phyloP scores from a whole-genome alignment of 805 yeast genomes.

The Candida chauliodis region DNA sequence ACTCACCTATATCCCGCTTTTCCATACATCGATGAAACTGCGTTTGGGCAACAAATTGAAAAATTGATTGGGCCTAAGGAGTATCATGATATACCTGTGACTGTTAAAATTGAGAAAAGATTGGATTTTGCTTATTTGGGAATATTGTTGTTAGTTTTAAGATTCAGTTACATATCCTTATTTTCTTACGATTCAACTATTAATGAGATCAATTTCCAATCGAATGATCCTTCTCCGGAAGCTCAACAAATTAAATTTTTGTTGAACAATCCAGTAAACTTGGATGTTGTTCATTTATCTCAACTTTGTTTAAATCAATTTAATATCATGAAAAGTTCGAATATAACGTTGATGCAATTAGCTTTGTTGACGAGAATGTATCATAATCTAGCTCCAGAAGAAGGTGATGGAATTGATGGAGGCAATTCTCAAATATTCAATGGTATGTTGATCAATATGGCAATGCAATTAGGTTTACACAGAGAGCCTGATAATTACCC shows the following conservation, averaged over 20 bases:
- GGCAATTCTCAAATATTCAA: slow-evolving; percentile 55
- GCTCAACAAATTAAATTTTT: slow-evolving; percentile 23
- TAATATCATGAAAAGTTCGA: slow-evolving; percentile 34
- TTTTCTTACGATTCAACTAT: slow-evolving; percentile 25
- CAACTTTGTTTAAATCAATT: slow-evolving; percentile 35
- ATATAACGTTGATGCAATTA: slow-evolving; percentile 52
- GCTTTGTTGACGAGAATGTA: slow-evolving; percentile 50
- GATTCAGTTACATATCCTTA: slow-evolving; percentile 32
- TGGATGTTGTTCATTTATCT: slow-evolving; percentile 29
- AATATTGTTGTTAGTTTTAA: slow-evolving; percentile 26
- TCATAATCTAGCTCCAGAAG: slow-evolving; percentile 47
- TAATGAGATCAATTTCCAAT: slow-evolving; percentile 23
- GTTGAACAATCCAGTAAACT: slow-evolving; percentile 26
- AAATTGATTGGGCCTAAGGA: slow-evolving; percentile 10
- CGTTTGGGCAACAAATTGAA: slow-evolving; percentile 21
- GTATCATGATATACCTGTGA: slow-evolving; percentile 20
- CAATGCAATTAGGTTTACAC: slow-evolving; percentile 61
- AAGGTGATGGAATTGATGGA: slow-evolving; percentile 56
- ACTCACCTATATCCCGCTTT: slow-evolving; percentile 39
- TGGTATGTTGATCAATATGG: slow-evolving; percentile 63
- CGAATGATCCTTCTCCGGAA: slow-evolving; percentile 22
- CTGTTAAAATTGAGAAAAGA: slow-evolving; percentile 22
- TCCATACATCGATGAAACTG: slow-evolving; percentile 39
- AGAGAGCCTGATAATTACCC: slow-evolving; percentile 54
- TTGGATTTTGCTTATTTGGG: slow-evolving; percentile 34